Percentiles rank a stretch among this genome's conserved stretches.
Conservation (phyloP, 2,329 filamentous ascomycete species). For the Xylariaceae sp. region DNA sequence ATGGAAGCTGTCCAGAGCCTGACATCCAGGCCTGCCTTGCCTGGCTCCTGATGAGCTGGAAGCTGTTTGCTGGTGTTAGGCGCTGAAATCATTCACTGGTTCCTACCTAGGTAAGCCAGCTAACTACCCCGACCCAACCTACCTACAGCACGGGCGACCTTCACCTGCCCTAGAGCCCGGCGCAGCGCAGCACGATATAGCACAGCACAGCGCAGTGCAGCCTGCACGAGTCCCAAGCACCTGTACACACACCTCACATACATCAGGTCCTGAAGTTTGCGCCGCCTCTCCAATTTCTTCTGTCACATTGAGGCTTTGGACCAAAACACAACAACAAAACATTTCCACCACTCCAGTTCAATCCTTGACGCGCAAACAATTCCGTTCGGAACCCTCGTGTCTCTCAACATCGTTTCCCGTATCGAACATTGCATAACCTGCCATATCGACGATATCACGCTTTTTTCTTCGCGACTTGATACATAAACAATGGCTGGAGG, state of each 20-base stretch:
- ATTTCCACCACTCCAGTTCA: conserved; percentile 18
- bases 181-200: conserved; percentile 1
- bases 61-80: conserved; percentile 1
- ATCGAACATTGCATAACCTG: conserved; percentile 1
- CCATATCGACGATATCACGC: conserved; percentile 7
- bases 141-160: too few relatives aligned
- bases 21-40: too few relatives aligned
- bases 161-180: too few relatives aligned
- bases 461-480: neutral
- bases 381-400: neutral
- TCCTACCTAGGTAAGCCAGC: neutral
- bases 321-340: conserved; percentile 27
- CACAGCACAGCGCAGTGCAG: conserved; percentile 10
- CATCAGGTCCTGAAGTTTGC: conserved; percentile 5
- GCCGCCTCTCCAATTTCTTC: conserved; percentile 25
- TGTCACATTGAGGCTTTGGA: conserved; percentile 14
- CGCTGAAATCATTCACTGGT: neutral
- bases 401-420: too few relatives aligned
- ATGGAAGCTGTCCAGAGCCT: neutral
- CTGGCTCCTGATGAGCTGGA: conserved; percentile 6
- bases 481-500: conserved; percentile 64
- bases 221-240: too few relatives aligned
- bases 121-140: too few relatives aligned
- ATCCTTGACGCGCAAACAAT: conserved; percentile 21
- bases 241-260: too few relatives aligned